Evolutionary conservation across 2,329 filamentous ascomycete genomes (phyloP).

Genomic region (Neonectria ditissima): DNA sequence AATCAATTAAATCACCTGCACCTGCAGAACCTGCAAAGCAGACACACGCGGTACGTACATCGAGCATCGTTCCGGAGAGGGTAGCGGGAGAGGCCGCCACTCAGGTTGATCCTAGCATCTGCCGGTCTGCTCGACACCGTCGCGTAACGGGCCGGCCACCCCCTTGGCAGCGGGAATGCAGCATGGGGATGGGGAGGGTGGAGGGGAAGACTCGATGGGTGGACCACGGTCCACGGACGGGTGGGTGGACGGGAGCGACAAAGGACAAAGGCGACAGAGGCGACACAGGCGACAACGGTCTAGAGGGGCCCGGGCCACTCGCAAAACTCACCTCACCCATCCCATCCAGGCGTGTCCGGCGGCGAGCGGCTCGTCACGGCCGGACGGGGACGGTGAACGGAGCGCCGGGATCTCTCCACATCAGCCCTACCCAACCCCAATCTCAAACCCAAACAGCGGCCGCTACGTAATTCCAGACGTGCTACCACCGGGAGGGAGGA

Average conservation of each 20-base stretch:
- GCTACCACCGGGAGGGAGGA: constrained; percentile 18
- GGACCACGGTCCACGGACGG: background rate
- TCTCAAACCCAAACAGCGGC: constrained; percentile 14
- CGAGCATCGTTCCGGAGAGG: constrained; percentile 17
- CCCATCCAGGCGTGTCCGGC: constrained; percentile 8
- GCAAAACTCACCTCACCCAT: constrained; percentile 19
- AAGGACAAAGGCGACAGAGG: constrained; percentile 11
- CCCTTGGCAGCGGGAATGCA: constrained; percentile 24
- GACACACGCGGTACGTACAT: constrained; percentile 14
- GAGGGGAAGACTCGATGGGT: background rate
- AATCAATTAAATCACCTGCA: constrained; percentile 24
- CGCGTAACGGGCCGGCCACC: constrained; percentile 6
- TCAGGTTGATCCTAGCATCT: constrained; percentile 6
- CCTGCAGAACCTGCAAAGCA: background rate
- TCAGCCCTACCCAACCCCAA: constrained; percentile 29
- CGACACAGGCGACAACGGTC: constrained; percentile 2
- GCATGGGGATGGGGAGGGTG: constrained; percentile 19
- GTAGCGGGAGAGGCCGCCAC: background rate
- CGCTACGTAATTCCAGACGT: constrained; percentile 19
- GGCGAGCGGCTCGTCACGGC: constrained; percentile 20
- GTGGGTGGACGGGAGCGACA: constrained; percentile 14
- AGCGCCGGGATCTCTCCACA: constrained; percentile 29
- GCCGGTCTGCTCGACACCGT: constrained; percentile 15
- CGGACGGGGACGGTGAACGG: constrained; percentile 20
- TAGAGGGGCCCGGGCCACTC: constrained; percentile 6